Percentiles rank a stretch among this genome's conserved stretches.
phyloP scores from a whole-genome alignment of 169 alveolate genomes.

The Plasmodium coatneyi region DNA sequence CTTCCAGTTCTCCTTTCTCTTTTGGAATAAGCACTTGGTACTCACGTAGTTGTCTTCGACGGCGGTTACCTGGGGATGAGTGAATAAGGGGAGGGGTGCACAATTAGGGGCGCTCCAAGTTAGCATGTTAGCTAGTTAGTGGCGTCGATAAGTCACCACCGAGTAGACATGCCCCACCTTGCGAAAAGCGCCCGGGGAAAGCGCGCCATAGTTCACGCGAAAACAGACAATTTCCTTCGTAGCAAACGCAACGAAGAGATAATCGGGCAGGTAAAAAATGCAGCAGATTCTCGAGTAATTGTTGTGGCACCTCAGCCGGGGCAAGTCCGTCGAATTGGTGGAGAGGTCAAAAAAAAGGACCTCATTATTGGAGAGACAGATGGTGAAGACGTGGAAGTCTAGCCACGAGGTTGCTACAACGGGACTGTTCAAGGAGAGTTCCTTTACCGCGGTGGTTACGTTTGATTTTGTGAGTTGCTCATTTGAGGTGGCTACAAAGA shows the following conservation, averaged over 20 bases:
- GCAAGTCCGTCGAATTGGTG: slow-evolving; percentile 4
- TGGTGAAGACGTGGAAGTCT: slow-evolving; percentile 30
- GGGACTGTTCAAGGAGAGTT: slow-evolving; percentile 18
- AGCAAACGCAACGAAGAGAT: slow-evolving; percentile 20
- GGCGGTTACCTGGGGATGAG: slow-evolving; percentile 6
- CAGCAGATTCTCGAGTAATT: slow-evolving; percentile 30
- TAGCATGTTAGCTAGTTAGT: background rate
- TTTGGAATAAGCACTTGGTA: slow-evolving; percentile 26
- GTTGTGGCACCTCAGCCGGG: slow-evolving; percentile 10
- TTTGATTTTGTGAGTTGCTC: background rate
- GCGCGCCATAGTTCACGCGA: slow-evolving; percentile 4
- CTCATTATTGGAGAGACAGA: slow-evolving; percentile 34
- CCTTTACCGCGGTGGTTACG: background rate
- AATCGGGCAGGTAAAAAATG: background rate
- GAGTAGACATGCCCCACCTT: background rate
- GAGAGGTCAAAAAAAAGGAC: slow-evolving; percentile 22
- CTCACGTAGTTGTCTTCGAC: slow-evolving; percentile 46
- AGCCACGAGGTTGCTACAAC: slow-evolving; percentile 46
- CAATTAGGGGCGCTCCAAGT: background rate
- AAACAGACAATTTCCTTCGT: slow-evolving; percentile 53
- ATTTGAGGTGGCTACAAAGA: slow-evolving; percentile 3
- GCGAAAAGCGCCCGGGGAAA: slow-evolving; percentile 16
- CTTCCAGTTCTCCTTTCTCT: background rate
- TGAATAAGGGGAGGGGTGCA: background rate
- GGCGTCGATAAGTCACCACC: background rate